Base-by-base conservation (phyloP, 2,329 filamentous ascomycete genomes). In the Cryphonectria parasitica region DNA sequence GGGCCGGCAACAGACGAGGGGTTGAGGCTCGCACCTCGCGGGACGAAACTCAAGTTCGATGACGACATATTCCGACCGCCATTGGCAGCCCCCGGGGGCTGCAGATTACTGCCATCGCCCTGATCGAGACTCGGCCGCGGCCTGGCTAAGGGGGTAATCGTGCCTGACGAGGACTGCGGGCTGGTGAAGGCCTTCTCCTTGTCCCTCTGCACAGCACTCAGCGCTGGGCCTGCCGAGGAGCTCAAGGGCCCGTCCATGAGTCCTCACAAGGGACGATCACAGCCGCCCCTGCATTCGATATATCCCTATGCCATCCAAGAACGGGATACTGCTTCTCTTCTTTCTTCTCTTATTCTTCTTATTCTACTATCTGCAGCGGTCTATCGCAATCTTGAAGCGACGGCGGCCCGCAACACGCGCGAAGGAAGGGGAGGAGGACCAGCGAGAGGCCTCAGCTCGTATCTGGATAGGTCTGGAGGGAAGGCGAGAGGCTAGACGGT, bases 1-100 rank as follows among this genome's bases (percentile, higher is more conserved):
- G 91, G 91, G 36, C 88, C 90, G 17, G 72, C 69, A 54, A 70
- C 63, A 69, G 89, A 86, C 49, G 90, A 89, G 19, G 92, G 89
- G 72, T 90, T 91, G 77, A 94, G 86, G 64, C 92, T 93, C 73
- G 89, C 86, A 67, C 87, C 89, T 67, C 92, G 89, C 25, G 90
- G 88, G 64, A 86, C 89, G 79, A 89, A 92, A 69, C 89, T 90
- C 75, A 89, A 85, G 77, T 80, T 82, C 2, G 87, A 87, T 43
- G 85, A 82, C 39, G 87, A 84, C 22, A 86, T 76, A 73, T 84
- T 86, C 72, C 88, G 85, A 63, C 77, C 78, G 73, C 82, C 83
- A 79, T 84, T 85, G 72, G 81, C 75, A 34, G 76, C 73, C 8
- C 79, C 73, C 2, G 81, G 79, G 28, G 83, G 85, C 74, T 88